Evolutionary conservation across 176 grass and related monocot genomes (phyloP).

Genomic region (Saccharum officinarum): DNA sequence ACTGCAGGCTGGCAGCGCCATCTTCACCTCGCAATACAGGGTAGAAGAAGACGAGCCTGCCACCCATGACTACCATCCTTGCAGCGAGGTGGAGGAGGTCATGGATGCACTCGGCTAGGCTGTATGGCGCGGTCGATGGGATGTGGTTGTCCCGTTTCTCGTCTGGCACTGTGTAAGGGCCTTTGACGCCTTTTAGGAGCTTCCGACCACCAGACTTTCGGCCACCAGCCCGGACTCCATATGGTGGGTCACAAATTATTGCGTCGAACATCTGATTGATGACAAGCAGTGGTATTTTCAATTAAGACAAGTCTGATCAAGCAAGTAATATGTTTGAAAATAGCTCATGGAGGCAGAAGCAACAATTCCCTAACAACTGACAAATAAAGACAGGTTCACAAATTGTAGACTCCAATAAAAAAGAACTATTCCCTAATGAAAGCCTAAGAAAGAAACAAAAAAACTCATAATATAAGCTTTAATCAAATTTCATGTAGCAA

Average conservation of each 20-base stretch:
- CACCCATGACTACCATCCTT: constrained; percentile 79
- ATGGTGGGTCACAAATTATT: constrained; percentile 93
- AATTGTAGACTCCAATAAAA: not conserved
- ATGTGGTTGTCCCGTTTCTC: constrained; percentile 87
- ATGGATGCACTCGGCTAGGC: constrained; percentile 79
- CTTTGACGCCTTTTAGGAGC: constrained; percentile 65
- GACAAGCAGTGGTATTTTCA: not conserved
- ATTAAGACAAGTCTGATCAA: not conserved
- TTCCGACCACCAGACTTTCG: constrained; percentile 88
- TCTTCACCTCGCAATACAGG: constrained; percentile 81
- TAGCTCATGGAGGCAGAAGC: not conserved
- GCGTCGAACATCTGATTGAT: constrained; percentile 78
- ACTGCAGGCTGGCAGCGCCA: constrained; percentile 19
- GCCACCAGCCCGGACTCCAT: constrained; percentile 92
- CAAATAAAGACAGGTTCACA: not conserved
- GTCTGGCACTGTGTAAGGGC: constrained; percentile 85
- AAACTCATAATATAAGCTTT: not conserved
- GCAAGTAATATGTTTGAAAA: not conserved
- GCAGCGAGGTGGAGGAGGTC: constrained; percentile 81
- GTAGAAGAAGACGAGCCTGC: constrained; percentile 82
- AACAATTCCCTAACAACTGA: not conserved
- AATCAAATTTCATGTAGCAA: not conserved
- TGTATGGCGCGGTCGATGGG: constrained; percentile 82
- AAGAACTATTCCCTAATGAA: not conserved
- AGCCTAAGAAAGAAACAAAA: not conserved